A percentile compares a stretch with the other conserved stretches of the same genome.
Conservation (phyloP, 208 protist genomes). For the Kentomonas sorsogonicus region DNA sequence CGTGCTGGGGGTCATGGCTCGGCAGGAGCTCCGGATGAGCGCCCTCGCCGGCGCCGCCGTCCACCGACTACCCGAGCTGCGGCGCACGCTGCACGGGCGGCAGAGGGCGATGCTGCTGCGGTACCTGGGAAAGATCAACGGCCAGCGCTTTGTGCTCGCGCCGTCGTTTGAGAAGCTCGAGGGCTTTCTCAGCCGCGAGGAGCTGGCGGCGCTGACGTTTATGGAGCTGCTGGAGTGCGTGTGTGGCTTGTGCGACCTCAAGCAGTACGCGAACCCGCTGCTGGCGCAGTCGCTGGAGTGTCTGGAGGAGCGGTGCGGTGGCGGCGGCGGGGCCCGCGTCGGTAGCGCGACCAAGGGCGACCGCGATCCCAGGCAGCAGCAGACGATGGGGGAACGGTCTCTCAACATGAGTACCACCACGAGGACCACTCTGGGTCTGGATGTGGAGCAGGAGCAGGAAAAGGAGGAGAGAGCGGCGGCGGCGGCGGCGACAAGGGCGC, state of each 20-base stretch:
- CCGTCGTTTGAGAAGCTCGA: conserved; percentile 19
- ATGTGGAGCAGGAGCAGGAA: too few relatives aligned
- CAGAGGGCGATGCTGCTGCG: conserved; percentile 47
- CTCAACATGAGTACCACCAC: too few relatives aligned
- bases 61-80: conserved; percentile 23
- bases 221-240: conserved; percentile 46
- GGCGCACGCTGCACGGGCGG: conserved; percentile 11
- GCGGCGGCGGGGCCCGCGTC: too few relatives aligned
- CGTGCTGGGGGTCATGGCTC: conserved; percentile 45
- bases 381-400: too few relatives aligned
- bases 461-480: too few relatives aligned
- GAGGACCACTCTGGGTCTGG: too few relatives aligned
- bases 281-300: conserved; percentile 21
- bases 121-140: conserved; percentile 41
- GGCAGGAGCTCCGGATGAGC: conserved; percentile 38
- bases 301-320: conserved; percentile 11
- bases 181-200: conserved; percentile 19
- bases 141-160: conserved; percentile 34
- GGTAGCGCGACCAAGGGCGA: too few relatives aligned
- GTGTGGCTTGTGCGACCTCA: conserved; percentile 41
- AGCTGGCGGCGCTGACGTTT: conserved; percentile 27
- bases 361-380: too few relatives aligned
- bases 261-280: conserved; percentile 42
- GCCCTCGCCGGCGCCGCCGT: conserved; percentile 25
- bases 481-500: too few relatives aligned